These are phyloP conservation scores for Boletellus ananas DNA, from an alignment of 768 basidiomycete genomes.

Conservation along the genomic window DNA sequence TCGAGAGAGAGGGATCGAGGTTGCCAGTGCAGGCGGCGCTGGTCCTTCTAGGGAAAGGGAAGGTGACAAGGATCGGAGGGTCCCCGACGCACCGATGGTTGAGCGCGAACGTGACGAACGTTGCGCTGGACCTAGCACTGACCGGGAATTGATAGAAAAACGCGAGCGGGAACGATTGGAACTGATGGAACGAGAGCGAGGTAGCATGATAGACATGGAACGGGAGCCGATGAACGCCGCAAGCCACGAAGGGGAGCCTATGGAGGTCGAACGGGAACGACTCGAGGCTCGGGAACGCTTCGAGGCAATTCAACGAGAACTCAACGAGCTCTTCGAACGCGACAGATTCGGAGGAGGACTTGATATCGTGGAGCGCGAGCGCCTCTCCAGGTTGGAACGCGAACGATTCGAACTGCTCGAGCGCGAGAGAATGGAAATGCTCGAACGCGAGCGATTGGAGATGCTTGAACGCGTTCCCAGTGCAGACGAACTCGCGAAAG, in stretches of 20 bases:
- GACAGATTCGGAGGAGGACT: conserved; percentile 29
- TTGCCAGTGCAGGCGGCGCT: not conserved
- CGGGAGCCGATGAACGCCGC: conserved; percentile 13
- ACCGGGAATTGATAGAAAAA: conserved; percentile 23
- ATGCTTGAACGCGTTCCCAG: conserved; percentile 32
- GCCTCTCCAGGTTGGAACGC: conserved; percentile 27
- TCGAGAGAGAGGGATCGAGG: conserved; percentile 27
- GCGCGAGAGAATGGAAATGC: conserved; percentile 27
- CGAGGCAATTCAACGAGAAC: conserved; percentile 34
- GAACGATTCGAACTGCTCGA: conserved; percentile 28
- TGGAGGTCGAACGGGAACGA: conserved; percentile 26
- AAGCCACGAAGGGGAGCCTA: conserved; percentile 20
- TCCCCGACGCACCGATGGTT: conserved; percentile 9
- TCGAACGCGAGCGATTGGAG: conserved; percentile 31
- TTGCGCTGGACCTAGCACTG: conserved; percentile 13
- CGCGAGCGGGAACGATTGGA: conserved; percentile 29
- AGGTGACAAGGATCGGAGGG: conserved; percentile 20
- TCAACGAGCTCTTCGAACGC: conserved; percentile 27
- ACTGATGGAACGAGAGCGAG: conserved; percentile 21
- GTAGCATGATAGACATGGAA: conserved; percentile 12
- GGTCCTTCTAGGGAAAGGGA: conserved; percentile 22
- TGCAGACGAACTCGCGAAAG: conserved; percentile 31
- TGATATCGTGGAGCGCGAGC: conserved; percentile 28
- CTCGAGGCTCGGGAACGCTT: conserved; percentile 23
- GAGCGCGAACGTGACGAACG: conserved; percentile 25